Conservation (phyloP, 257 asterid species). For the Solanum rostratum region DNA sequence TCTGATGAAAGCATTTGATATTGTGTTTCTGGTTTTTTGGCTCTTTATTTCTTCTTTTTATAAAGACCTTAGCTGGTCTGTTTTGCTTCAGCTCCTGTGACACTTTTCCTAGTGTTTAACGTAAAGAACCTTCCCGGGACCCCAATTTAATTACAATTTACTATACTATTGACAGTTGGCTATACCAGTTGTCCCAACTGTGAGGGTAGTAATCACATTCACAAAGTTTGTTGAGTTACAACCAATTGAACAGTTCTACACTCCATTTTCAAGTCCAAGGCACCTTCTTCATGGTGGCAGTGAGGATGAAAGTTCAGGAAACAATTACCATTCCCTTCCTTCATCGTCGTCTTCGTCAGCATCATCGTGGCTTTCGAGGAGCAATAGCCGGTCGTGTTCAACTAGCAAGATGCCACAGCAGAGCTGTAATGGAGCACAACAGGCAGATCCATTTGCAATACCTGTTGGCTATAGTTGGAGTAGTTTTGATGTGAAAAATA, state of each 20-base stretch:
- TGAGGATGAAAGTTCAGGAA: slow-evolving; percentile 12
- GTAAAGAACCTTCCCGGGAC: neutral
- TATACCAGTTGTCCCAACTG: slow-evolving; percentile 95
- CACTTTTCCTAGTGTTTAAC: neutral
- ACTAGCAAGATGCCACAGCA: slow-evolving; percentile 21
- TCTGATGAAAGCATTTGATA: neutral
- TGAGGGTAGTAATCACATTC: slow-evolving; percentile 81
- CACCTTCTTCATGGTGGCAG: slow-evolving; percentile 15
- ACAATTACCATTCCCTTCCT: slow-evolving; percentile 20
- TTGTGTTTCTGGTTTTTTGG: neutral
- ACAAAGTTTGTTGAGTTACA: slow-evolving; percentile 74
- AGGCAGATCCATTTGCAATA: slow-evolving; percentile 57
- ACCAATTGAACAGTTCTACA: slow-evolving; percentile 63
- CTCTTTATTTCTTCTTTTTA: slow-evolving; percentile 42
- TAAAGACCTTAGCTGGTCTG: slow-evolving; percentile 5
- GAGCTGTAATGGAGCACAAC: slow-evolving; percentile 6
- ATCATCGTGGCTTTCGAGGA: slow-evolving; percentile 13
- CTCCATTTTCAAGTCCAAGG: slow-evolving; percentile 77
- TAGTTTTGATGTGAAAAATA: slow-evolving; percentile 46
- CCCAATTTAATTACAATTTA: neutral
- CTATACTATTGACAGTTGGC: slow-evolving; percentile 53
- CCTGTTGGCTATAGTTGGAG: slow-evolving; percentile 70
- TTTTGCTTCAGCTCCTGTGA: neutral
- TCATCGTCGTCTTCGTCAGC: slow-evolving; percentile 16
- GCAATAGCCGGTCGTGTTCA: slow-evolving; percentile 23